phyloP scores from a whole-genome alignment of 1,139 yeast species.

The Diutina mesorugosa region DNA sequence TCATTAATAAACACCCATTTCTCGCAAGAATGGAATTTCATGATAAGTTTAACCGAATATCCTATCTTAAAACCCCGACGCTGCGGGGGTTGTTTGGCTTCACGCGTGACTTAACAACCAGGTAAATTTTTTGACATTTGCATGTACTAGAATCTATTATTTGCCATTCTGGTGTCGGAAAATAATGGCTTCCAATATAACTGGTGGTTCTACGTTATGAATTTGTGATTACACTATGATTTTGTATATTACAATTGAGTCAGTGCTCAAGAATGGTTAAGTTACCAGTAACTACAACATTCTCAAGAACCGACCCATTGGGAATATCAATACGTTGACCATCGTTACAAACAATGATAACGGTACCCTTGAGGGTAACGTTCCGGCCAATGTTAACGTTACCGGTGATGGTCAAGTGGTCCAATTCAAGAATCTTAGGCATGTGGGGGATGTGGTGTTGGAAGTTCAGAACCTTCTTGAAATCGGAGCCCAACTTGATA shows the following conservation, averaged over 20 bases:
- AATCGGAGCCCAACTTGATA: slow-evolving; percentile 91
- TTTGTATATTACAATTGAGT: not conserved
- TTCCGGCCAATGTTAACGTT: slow-evolving; percentile 85
- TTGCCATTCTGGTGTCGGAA: not conserved
- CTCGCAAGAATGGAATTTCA: too few species aligned
- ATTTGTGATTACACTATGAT: not conserved
- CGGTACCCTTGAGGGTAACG: slow-evolving; percentile 91
- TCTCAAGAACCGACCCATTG: slow-evolving; percentile 86
- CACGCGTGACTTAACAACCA: too few species aligned
- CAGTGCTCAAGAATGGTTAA: slow-evolving; percentile 90
- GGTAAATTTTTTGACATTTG: too few species aligned
- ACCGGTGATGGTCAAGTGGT: slow-evolving; percentile 95
- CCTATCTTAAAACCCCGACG: too few species aligned
- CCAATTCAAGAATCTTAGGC: slow-evolving; percentile 92
- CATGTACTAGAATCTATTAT: too few species aligned
- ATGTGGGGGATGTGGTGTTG: slow-evolving; percentile 85
- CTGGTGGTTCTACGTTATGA: too few species aligned
- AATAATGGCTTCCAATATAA: too few species aligned
- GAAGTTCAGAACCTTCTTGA: slow-evolving; percentile 89
- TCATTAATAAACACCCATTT: not conserved
- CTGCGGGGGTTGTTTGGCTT: too few species aligned
- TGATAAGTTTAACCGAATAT: too few species aligned
- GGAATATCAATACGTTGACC: slow-evolving; percentile 97
- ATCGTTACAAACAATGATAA: slow-evolving; percentile 92
- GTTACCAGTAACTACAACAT: slow-evolving; percentile 95